A percentile compares a stretch with the other conserved stretches of the same genome.
These are phyloP conservation scores for Phialophora expanda DNA, from an alignment of 2,329 filamentous ascomycete genomes.

Conservation along the genomic window DNA sequence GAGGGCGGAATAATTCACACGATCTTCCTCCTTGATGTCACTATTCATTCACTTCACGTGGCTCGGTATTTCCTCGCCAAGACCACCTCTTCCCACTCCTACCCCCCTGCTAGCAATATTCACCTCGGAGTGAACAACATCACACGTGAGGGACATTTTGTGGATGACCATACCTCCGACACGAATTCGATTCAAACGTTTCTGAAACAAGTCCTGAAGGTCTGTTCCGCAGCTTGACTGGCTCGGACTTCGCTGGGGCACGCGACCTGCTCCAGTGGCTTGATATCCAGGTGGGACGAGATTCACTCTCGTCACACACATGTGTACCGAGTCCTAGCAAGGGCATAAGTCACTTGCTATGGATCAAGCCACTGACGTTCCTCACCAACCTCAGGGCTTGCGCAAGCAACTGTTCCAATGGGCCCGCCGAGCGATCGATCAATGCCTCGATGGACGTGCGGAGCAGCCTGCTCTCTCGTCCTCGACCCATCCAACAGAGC, in stretches of 20 bases:
- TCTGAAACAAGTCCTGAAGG: slow-evolving; percentile 14
- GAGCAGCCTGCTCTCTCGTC: slow-evolving; percentile 4
- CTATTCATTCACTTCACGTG: not conserved
- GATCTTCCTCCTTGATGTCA: not conserved
- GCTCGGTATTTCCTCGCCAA: not conserved
- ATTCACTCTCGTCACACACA: slow-evolving; percentile 15
- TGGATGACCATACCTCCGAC: not conserved
- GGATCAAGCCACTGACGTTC: slow-evolving; percentile 9
- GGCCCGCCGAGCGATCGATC: slow-evolving; percentile 24
- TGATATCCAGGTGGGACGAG: slow-evolving; percentile 21
- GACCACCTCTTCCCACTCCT: not conserved
- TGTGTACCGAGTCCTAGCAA: not conserved
- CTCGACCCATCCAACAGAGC: slow-evolving; percentile 6
- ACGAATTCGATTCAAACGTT: slow-evolving; percentile 4
- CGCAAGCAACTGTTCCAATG: slow-evolving; percentile 24
- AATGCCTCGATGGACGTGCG: slow-evolving; percentile 10
- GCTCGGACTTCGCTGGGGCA: not conserved
- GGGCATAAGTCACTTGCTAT: slow-evolving; percentile 10
- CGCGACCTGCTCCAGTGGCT: not conserved
- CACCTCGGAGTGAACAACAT: not conserved
- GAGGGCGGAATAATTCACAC: slow-evolving; percentile 51
- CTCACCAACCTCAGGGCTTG: slow-evolving; percentile 24
- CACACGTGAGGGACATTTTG: not conserved
- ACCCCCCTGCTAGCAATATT: not conserved
- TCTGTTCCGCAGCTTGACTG: slow-evolving; percentile 1